These are phyloP conservation scores for Pisolithus thermaeus DNA, from an alignment of 1,284 basidiomycete species.

Conservation along the genomic window DNA sequence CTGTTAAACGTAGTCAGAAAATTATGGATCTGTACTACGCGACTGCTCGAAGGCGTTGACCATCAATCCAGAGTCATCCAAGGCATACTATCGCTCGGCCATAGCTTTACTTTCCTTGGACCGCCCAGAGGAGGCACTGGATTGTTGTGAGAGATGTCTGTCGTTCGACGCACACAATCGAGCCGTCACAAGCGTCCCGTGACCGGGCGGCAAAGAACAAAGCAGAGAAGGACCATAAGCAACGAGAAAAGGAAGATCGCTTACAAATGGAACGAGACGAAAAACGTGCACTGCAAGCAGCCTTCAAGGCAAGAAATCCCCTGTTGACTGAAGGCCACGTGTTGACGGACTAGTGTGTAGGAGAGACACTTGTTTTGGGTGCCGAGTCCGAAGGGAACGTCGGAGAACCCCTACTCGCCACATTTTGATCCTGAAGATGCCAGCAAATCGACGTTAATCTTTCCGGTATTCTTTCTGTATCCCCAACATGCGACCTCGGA, in stretches of 20 bases:
- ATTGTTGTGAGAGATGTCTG: slow-evolving; percentile 70
- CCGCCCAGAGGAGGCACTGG: slow-evolving; percentile 71
- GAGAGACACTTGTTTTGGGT: slow-evolving; percentile 58
- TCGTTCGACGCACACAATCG: slow-evolving; percentile 52
- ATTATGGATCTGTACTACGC: slow-evolving; percentile 77
- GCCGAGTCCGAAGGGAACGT: slow-evolving; percentile 53
- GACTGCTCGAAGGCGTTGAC: slow-evolving; percentile 77
- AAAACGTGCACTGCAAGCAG: slow-evolving; percentile 43
- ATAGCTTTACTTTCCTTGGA: slow-evolving; percentile 70
- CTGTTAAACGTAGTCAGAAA: slow-evolving; percentile 47
- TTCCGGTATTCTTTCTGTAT: slow-evolving; percentile 91
- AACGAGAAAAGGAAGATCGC: slow-evolving; percentile 44
- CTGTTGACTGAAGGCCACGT: slow-evolving; percentile 4
- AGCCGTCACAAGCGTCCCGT: slow-evolving; percentile 40
- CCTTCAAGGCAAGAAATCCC: slow-evolving; percentile 51
- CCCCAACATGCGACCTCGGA: slow-evolving; percentile 88
- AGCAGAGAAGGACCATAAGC: slow-evolving; percentile 44
- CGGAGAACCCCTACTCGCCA: slow-evolving; percentile 50
- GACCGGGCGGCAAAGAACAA: slow-evolving; percentile 44
- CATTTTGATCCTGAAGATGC: slow-evolving; percentile 61
- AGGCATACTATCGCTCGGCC: slow-evolving; percentile 82
- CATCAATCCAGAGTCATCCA: slow-evolving; percentile 60
- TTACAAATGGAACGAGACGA: slow-evolving; percentile 42
- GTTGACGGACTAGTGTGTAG: slow-evolving; percentile 32
- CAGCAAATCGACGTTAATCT: slow-evolving; percentile 54